phyloP scores from a whole-genome alignment of 108 stramenopile species.

The Asterionellopsis glacialis region DNA sequence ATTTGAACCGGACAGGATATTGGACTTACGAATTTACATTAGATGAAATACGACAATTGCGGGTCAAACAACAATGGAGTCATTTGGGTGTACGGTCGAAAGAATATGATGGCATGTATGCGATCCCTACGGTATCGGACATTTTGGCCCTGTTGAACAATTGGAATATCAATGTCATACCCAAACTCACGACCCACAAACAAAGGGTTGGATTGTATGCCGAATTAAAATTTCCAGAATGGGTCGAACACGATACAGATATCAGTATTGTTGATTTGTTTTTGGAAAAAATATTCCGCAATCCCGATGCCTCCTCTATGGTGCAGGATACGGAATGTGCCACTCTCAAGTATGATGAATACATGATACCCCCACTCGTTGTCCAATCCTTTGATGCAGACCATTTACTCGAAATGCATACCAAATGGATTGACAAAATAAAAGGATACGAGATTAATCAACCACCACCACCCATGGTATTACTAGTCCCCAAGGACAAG shows the following conservation, averaged over 20 bases:
- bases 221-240: conserved; percentile 40
- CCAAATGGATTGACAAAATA: conserved; percentile 22
- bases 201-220: conserved; percentile 36
- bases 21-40: conserved; percentile 65
- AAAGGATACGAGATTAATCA: conserved; percentile 12
- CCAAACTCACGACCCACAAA: conserved; percentile 6
- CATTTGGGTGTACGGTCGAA: conserved; percentile 30
- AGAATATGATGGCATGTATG: conserved; percentile 45
- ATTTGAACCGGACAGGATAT: conserved; percentile 32
- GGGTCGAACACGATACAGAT: conserved; percentile 23
- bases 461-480: conserved; percentile 30
- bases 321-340: conserved; percentile 18
- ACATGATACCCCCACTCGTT: conserved; percentile 46
- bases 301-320: conserved; percentile 19
- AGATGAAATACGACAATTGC: conserved; percentile 52
- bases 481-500: conserved; percentile 6
- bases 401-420: conserved; percentile 22
- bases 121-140: conserved; percentile 56
- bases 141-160: conserved; percentile 52
- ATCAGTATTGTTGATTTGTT: conserved; percentile 29
- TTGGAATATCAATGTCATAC: conserved; percentile 41
- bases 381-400: conserved; percentile 44
- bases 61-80: conserved; percentile 39
- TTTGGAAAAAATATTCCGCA: conserved; percentile 19
- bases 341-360: conserved; percentile 24